Evolutionary conservation across 768 basidiomycete species (phyloP).

Genomic region (Gloeopeniophorella convolvens): DNA sequence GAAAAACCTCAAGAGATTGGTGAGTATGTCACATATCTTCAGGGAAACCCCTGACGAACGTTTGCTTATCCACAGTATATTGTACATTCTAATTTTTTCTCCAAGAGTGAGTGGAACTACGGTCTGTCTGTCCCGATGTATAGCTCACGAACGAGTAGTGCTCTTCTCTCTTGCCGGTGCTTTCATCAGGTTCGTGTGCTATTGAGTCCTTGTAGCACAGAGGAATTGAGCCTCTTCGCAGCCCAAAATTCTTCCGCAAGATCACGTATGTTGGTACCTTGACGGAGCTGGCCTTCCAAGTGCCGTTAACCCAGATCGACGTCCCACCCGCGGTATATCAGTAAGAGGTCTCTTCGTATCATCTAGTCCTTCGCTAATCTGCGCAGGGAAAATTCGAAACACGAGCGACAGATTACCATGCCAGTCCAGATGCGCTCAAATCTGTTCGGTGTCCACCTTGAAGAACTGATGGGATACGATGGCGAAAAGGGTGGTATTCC

Average conservation of each 20-base stretch:
- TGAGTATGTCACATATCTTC: slow-evolving; percentile 29
- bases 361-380: neutral
- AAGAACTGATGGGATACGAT: slow-evolving; percentile 76
- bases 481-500: slow-evolving; percentile 84
- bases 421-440: slow-evolving; percentile 55
- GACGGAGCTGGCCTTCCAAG: slow-evolving; percentile 66
- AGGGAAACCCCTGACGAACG: slow-evolving; percentile 9
- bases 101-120: slow-evolving; percentile 60
- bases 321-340: slow-evolving; percentile 77
- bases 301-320: slow-evolving; percentile 85
- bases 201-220: neutral
- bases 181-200: slow-evolving; percentile 61
- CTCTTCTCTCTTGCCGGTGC: slow-evolving; percentile 83
- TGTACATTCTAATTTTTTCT: slow-evolving; percentile 82
- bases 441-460: slow-evolving; percentile 75
- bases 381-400: slow-evolving; percentile 69
- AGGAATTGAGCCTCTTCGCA: slow-evolving; percentile 24
- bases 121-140: neutral
- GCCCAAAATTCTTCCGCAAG: slow-evolving; percentile 89
- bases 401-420: slow-evolving; percentile 61
- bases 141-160: slow-evolving; percentile 42
- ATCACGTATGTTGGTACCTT: slow-evolving; percentile 69
- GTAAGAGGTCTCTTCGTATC: slow-evolving; percentile 37
- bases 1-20: slow-evolving; percentile 81
- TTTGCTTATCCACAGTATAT: slow-evolving; percentile 49